These are phyloP conservation scores for Cudoniella acicularis DNA, from an alignment of 495 filamentous ascomycete species.

Conservation along the genomic window DNA sequence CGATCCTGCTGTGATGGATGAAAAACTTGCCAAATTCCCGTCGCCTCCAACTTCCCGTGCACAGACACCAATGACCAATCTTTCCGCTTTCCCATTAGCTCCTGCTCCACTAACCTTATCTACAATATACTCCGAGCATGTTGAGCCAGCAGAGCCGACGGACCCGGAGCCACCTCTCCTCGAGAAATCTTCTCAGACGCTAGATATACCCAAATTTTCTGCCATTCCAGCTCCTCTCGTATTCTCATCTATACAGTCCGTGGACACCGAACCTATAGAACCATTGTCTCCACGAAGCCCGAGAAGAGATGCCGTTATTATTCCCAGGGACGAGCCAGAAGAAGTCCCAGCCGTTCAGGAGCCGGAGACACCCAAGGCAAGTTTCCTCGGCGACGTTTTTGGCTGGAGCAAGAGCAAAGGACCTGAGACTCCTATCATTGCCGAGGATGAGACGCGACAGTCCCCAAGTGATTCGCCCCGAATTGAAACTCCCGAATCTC, in stretches of 20 bases:
- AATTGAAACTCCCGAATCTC: slow-evolving; percentile 36
- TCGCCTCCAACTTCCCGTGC: slow-evolving; percentile 36
- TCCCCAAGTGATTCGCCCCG: slow-evolving; percentile 33
- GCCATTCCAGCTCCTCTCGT: slow-evolving; percentile 16
- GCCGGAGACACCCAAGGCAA: slow-evolving; percentile 30
- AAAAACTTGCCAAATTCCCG: slow-evolving; percentile 44
- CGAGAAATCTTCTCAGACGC: slow-evolving; percentile 3
- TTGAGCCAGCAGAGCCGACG: slow-evolving; percentile 24
- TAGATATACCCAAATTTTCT: slow-evolving; percentile 32
- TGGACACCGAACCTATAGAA: slow-evolving; percentile 36
- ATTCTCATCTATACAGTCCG: slow-evolving; percentile 34
- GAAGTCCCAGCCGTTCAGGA: background rate
- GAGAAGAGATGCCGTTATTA: slow-evolving; percentile 44
- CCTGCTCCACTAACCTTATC: background rate
- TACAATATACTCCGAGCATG: slow-evolving; percentile 11
- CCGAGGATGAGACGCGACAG: slow-evolving; percentile 54
- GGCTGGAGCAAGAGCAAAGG: slow-evolving; percentile 37
- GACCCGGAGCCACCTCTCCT: background rate
- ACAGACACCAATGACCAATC: slow-evolving; percentile 22
- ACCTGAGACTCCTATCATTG: slow-evolving; percentile 37
- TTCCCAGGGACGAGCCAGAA: slow-evolving; percentile 36
- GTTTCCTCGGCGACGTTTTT: slow-evolving; percentile 42
- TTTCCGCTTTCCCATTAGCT: slow-evolving; percentile 13
- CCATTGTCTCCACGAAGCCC: slow-evolving; percentile 35
- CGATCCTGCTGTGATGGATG: slow-evolving; percentile 35